A percentile compares a stretch with the other conserved stretches of the same genome.
Conservation (phyloP, 805 yeast species). For the Helenozyma baotianmanensis region DNA sequence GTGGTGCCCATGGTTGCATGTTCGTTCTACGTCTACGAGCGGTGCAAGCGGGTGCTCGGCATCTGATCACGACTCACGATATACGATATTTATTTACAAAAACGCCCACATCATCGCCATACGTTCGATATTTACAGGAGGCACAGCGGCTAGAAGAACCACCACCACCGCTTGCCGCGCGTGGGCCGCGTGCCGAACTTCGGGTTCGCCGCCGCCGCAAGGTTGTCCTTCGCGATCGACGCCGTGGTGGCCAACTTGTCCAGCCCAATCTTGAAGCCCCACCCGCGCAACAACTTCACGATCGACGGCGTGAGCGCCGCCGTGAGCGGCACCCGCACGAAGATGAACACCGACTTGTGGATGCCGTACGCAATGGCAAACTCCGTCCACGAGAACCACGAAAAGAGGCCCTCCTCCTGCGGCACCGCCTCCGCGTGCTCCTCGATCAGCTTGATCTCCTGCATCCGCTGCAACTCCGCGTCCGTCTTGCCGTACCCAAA, state of each 20-base stretch:
- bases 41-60: conserved; percentile 67
- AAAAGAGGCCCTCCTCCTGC: conserved; percentile 16
- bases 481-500: conserved; percentile 59
- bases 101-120: background rate
- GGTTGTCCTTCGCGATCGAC: conserved; percentile 9
- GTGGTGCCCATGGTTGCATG: conserved; percentile 98
- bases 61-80: conserved; percentile 34
- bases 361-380: conserved; percentile 87
- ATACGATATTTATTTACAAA: conserved; percentile 4
- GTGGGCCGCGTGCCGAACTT: conserved; percentile 52
- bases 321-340: conserved; percentile 81
- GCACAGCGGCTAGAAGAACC: conserved; percentile 42
- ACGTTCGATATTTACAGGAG: background rate
- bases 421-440: conserved; percentile 19
- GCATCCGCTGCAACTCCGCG: conserved; percentile 35
- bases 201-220: conserved; percentile 36
- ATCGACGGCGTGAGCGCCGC: conserved; percentile 88
- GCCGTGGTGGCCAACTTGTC: conserved; percentile 42
- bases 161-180: conserved; percentile 53
- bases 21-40: conserved; percentile 89
- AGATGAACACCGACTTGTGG: conserved; percentile 73
- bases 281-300: conserved; percentile 56
- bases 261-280: conserved; percentile 78
- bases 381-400: conserved; percentile 65
- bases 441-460: conserved; percentile 29